Evolutionary conservation across 768 basidiomycete genomes (phyloP), one percentile per base, ranked within the genome.

Genomic region (Leucogyrophana mollusca): DNA sequence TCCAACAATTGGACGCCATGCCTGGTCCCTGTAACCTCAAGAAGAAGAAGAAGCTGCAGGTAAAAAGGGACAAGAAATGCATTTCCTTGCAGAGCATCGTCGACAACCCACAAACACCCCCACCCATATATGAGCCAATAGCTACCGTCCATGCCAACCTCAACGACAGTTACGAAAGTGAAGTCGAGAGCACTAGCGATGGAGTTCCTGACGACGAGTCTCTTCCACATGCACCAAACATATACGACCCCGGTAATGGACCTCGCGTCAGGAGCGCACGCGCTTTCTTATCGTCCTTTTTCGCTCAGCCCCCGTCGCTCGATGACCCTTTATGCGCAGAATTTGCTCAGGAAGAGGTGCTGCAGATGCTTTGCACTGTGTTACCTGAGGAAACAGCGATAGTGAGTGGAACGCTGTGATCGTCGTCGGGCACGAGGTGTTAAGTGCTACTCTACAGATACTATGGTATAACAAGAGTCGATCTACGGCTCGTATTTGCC

Each of bases 381-480:
- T 65, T 91, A 1, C 85, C 90, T 1, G 79, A 83, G 50, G 89
- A 91, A 51, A 76, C 72, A 3, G 87, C 90, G 0, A 57, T 85
- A 52, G 89, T 90, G 54, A 38, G 82, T 68, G 20, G n/a, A n/a
- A n/a, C n/a, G n/a, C n/a, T n/a, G n/a, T n/a, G n/a, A n/a, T n/a
- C n/a, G n/a, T n/a, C 18, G 23, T 46, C 14, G 17, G 11, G 13
- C 18, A 14, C 18, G 37, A 39, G n/a, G 37, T 46, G 34, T 42
- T 7, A 24, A 21, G 25, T n/a, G 41, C 16, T 2, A 39, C 7
- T n/a, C 25, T 35, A 17, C 50, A 88, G 87, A 81, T 87, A 9
- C 55, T 90, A 10, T 91, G 88, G 88, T 90, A 91, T 57, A 92
- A 92, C 71, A 89, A 89, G 66, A 89, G 85, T 58, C 78, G 90